These are phyloP conservation scores for Xylaria sp. DNA, from an alignment of 2,329 filamentous ascomycete genomes.

Conservation along the genomic window DNA sequence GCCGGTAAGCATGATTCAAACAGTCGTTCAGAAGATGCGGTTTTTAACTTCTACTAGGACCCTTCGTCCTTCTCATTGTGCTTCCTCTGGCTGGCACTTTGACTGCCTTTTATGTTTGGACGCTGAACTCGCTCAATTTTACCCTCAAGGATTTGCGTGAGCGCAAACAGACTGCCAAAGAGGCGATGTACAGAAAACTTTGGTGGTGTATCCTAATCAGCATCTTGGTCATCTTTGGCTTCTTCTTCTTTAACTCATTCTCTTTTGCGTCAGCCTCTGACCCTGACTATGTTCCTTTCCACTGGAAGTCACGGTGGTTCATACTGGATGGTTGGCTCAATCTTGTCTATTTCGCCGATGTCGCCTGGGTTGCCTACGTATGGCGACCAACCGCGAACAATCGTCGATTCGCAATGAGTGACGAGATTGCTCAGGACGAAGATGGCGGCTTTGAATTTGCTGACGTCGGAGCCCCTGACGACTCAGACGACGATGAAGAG, in stretches of 20 bases:
- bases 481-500: constrained; percentile 70
- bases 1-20: constrained; percentile 63
- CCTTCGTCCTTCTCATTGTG: constrained; percentile 90
- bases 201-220: constrained; percentile 97
- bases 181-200: constrained; percentile 95
- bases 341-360: constrained; percentile 92
- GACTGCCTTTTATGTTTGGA: constrained; percentile 99
- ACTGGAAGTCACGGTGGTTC: constrained; percentile 99
- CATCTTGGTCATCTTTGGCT: constrained; percentile 95
- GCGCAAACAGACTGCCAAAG: constrained; percentile 92
- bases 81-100: constrained; percentile 90
- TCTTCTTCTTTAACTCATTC: constrained; percentile 99
- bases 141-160: constrained; percentile 97
- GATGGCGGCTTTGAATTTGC: constrained; percentile 95
- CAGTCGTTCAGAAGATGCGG: background rate
- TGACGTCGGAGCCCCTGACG: constrained; percentile 81
- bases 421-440: constrained; percentile 98
- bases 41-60: constrained; percentile 61
- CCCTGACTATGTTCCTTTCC: constrained; percentile 91
- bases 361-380: constrained; percentile 91
- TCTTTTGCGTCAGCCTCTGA: constrained; percentile 87
- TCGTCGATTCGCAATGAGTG: constrained; percentile 96
- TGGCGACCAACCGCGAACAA: constrained; percentile 98
- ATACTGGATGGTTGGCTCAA: constrained; percentile 97
- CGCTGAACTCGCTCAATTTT: constrained; percentile 90